Percentiles rank a stretch among this genome's conserved stretches.
Evolutionary conservation across 495 filamentous ascomycete species (phyloP).

Genomic region (Neurospora terricola): DNA sequence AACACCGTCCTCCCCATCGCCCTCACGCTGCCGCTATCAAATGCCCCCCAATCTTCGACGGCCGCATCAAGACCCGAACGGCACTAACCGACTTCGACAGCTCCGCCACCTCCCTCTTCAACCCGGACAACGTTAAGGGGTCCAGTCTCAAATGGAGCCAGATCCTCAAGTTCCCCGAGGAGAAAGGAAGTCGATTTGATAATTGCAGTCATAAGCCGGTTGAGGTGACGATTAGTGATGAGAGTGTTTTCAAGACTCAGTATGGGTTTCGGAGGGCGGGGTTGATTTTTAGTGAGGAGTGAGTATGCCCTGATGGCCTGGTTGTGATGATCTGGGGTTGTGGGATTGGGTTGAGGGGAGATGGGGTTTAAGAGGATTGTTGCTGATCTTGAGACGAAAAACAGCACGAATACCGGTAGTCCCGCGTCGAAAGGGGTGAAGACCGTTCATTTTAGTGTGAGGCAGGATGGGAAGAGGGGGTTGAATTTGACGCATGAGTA

Average conservation of each 20-base stretch:
- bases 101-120: slow-evolving; percentile 31
- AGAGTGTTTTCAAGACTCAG: slow-evolving; percentile 44
- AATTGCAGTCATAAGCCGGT: slow-evolving; percentile 26
- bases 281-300: slow-evolving; percentile 37
- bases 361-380: background rate
- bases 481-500: slow-evolving; percentile 50
- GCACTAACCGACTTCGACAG: slow-evolving; percentile 32
- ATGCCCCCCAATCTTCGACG: slow-evolving; percentile 37
- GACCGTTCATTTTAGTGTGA: slow-evolving; percentile 46
- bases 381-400: background rate
- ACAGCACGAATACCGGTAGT: slow-evolving; percentile 31
- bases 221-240: slow-evolving; percentile 41
- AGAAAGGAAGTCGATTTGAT: slow-evolving; percentile 29
- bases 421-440: slow-evolving; percentile 37
- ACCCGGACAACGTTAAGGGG: slow-evolving; percentile 39
- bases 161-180: slow-evolving; percentile 32
- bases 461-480: slow-evolving; percentile 32
- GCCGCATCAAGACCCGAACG: slow-evolving; percentile 24
- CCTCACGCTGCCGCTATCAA: slow-evolving; percentile 18
- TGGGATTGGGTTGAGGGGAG: too few species aligned
- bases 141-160: slow-evolving; percentile 33
- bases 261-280: slow-evolving; percentile 47
- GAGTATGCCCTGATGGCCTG: background rate
- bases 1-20: background rate
- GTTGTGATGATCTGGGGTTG: background rate